Percentiles rank a stretch among this genome's conserved stretches.
These are phyloP conservation scores for Datura wrightii DNA, from an alignment of 257 asterid species.

Conservation along the genomic window DNA sequence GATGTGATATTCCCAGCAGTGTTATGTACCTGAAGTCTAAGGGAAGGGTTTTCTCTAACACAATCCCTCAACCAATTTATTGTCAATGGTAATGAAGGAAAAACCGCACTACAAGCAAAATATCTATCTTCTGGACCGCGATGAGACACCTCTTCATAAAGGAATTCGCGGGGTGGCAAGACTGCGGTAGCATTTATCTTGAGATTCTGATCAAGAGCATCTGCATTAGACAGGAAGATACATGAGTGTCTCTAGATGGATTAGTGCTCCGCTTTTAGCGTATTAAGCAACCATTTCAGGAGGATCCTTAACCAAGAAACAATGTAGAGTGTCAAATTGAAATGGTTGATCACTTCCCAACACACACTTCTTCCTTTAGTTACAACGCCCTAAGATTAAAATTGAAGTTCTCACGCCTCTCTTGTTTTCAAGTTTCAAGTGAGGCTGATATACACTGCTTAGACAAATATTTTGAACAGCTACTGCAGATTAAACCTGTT, in stretches of 20 bases:
- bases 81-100: conserved; percentile 80
- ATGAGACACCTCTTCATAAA: conserved; percentile 47
- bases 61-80: conserved; percentile 76
- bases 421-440: background rate
- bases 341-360: background rate
- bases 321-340: background rate
- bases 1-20: background rate
- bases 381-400: no score
- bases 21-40: conserved; percentile 64
- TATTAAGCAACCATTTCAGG: conserved; percentile 2
- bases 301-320: conserved; percentile 18
- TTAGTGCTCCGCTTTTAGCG: background rate
- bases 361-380: background rate
- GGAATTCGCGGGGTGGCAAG: conserved; percentile 54
- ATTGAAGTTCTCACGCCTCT: no score
- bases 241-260: background rate
- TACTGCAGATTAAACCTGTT: conserved; percentile 18
- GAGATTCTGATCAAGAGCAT: conserved; percentile 46
- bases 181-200: conserved; percentile 45
- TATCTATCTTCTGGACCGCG: conserved; percentile 55
- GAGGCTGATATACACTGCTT: background rate
- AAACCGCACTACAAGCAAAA: conserved; percentile 71
- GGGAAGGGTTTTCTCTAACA: conserved; percentile 65
- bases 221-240: conserved; percentile 43
- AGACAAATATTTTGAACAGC: conserved; percentile 14